Evolutionary conservation across 2,329 filamentous ascomycete species (phyloP), one percentile per base, ranked within the genome.

Genomic region (Hymenoscyphus linearis): DNA sequence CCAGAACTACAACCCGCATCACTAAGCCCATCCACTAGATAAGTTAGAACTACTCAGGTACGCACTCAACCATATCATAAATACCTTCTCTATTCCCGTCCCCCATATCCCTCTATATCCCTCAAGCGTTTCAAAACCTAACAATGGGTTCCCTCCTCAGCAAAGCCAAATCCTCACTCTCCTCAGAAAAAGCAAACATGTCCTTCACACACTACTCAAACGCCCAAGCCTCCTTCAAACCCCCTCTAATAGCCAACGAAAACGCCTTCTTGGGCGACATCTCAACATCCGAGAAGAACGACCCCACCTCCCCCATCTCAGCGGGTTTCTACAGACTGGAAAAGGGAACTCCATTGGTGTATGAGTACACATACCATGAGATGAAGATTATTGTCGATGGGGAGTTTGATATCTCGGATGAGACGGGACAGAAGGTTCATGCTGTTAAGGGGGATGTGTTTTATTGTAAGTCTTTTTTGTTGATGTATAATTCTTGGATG

Each of bases 321-420:
- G 76, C 76, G 9, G 85, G 85, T 31, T 82, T 87, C 73, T 87
- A 86, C 74, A 77, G 84, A 10, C 76, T 86, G 6, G 83, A 86
- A 67, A 84, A 84, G 65, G 84, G 85, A 63, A 84, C 82, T 0
- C 82, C 83, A 1, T 77, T 88, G 18, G 80, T 85, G 6, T 87
- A 87, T 74, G 80, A 79, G 53, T 87, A 87, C 69, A 83, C 80
- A 54, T 87, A 87, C 72, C 79, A 87, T 66, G 85, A 87, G 75
- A 85, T 86, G 82, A 87, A 87, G 76, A 86, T 87, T 67, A 85
- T 87, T 64, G 74, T 87, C 7, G 84, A 86, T 66, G 85, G 84
- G 18, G 77, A 80, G 64, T 85, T 85, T 68, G 79, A 83, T 65
- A 86, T 87, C 65, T 76, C 76, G 14, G 84, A 86, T 67, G 83